Percentiles rank a stretch among this genome's conserved stretches.
These are phyloP conservation scores for Penicillium tannophilum DNA, from an alignment of 495 filamentous ascomycete species.

Conservation along the genomic window DNA sequence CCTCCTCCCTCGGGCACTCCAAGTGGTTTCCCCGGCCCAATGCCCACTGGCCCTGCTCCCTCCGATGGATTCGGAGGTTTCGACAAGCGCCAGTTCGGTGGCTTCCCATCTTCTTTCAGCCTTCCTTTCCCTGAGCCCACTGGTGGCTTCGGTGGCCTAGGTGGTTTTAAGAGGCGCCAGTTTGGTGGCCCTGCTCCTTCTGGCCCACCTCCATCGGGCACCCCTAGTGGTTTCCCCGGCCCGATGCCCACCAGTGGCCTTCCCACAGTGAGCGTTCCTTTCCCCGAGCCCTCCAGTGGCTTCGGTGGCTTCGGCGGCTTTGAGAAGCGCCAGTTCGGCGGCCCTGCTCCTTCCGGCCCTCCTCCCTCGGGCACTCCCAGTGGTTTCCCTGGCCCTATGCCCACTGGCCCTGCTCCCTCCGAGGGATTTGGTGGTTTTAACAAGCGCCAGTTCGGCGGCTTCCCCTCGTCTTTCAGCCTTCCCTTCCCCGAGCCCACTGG, in stretches of 20 bases:
- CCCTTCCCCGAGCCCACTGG: conserved; percentile 3
- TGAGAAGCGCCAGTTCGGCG: conserved; percentile 13
- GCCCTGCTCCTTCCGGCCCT: conserved; percentile 8
- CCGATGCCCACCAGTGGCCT: no score
- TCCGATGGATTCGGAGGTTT: conserved; percentile 1
- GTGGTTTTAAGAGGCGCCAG: conserved; percentile 10
- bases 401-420: conserved; percentile 1
- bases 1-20: conserved; percentile 9
- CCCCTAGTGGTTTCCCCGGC: no score
- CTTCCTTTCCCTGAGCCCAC: conserved; percentile 6
- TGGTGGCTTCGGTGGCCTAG: background rate
- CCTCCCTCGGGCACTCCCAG: conserved; percentile 8
- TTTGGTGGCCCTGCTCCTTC: conserved; percentile 8
- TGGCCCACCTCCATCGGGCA: background rate
- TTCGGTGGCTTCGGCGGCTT: background rate
- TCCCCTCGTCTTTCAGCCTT: background rate
- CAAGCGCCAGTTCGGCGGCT: conserved; percentile 3
- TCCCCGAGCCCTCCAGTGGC: background rate
- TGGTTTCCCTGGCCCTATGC: conserved; percentile 5
- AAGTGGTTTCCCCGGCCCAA: conserved; percentile 4
- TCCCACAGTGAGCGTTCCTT: background rate
- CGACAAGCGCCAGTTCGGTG: conserved; percentile 2
- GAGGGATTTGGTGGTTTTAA: background rate
- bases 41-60: background rate
- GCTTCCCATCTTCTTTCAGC: background rate